Base-by-base conservation (phyloP, 148 eudicot species). In the Rhododendron mucronatum region DNA sequence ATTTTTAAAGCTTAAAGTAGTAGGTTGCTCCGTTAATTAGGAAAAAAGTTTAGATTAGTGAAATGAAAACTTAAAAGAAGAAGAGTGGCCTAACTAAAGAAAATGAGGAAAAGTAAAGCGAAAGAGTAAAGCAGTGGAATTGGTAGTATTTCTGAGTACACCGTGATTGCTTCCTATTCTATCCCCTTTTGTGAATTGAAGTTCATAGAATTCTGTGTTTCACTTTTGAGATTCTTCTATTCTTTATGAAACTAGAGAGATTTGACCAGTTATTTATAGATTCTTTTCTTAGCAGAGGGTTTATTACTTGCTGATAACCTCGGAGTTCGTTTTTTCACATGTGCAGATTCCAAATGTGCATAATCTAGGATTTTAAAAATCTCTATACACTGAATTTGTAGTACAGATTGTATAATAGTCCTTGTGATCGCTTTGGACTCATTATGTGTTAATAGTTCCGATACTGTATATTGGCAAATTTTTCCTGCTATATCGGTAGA, bases 181-280 rank as follows among this genome's bases (percentile, higher is more conserved):
- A 12, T 84, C 53, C 81, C 53, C 69, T 18, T 33, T 84, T 80
- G 23, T 63, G 14, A 11, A 14, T 44, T 50, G 14, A 3, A 30
- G 74, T 67, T 86, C 80, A 79, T 80, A 74, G 37, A 55, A 37
- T 55, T 51, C 39, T 84, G 33, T 50, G 61, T 82, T 26, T 84
- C 59, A 71, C 63, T 35, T 85, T 87, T 84, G 80, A 77, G 87
- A 85, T 87, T 79, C 88, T 78, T 23, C 74, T 65, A 63, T 75
- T 83, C 89, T 90, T 90, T 88, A 83, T 89, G 59, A 83, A 85
- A 87, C 84, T 37, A 16, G 81, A 81, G 77, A 82, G 65, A 57
- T 84, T 85, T 86, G 78, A 74, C 81, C 53, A 48, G 41, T 35
- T 14, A 30, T 51, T 78, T 39, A 21, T 51, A 67, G 23, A 21